Evolutionary conservation across 768 basidiomycete genomes (phyloP), one percentile per base, ranked within the genome.

Genomic region (Auriscalpium microsporum): DNA sequence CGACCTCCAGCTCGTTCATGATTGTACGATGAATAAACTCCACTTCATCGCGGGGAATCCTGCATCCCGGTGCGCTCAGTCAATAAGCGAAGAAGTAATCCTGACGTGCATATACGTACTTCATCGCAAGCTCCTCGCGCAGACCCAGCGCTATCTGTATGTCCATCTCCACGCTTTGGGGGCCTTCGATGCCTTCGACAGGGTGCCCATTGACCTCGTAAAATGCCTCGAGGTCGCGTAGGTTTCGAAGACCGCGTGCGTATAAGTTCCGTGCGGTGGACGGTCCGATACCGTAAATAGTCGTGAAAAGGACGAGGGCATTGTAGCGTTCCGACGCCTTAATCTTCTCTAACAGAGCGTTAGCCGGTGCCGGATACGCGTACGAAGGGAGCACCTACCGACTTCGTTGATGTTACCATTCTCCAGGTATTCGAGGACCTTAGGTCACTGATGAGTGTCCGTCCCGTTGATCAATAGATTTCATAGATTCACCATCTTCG

Each of bases 41-140:
- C 0, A 90, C 88, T 66, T 96, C 91, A 0, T 69, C 72, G 8
- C 90, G 73, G 0, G 88, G 75, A 37, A 95, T 93, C 64, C 82
- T 85, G 55, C 35, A n/a, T 1, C 35, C 9, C 11, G 19, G 16
- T 40, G 44, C 48, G 54, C 52, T 34, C 17, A 44, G 50, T 33
- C 34, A 23, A 7, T n/a, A n/a, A 44, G n/a, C 28, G 28, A 28
- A 28, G 28, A 28, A 28, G 28, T 28, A 28, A 5, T 28, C 28
- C 28, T 7, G 28, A 28, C 28, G 28, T 4, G 28, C 28, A 28
- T 28, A 34, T 37, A 60, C 73, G 57, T 48, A 80, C 79, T 72
- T 75, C 42, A 71, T 62, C 37, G 71, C 71, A 3, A 92, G 69
- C 46, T 90, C 85, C 14, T 75, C 69, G 42, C 78, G 73, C 53